Percentiles rank a stretch among this genome's conserved stretches.
Conservation (phyloP, 768 basidiomycete genomes). For the Mycena rosella region DNA sequence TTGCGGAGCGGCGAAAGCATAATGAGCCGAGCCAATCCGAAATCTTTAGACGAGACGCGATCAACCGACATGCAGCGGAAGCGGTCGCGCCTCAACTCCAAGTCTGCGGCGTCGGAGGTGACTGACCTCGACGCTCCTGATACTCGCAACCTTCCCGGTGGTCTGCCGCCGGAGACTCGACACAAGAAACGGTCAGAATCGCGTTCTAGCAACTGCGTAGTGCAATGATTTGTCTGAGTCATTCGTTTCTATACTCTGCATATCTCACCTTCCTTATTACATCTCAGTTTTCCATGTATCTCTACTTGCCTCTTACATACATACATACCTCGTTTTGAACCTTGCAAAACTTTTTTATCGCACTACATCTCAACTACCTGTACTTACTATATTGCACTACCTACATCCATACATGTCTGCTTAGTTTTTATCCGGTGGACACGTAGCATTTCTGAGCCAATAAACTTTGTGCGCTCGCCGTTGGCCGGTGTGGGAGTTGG, state of each 20-base stretch:
- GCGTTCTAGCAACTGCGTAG: constrained; percentile 58
- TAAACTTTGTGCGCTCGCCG: too few species aligned
- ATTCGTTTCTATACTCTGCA: constrained; percentile 21
- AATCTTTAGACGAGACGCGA: constrained; percentile 45
- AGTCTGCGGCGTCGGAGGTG: constrained; percentile 48
- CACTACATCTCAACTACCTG: constrained; percentile 25
- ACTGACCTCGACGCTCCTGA: constrained; percentile 41
- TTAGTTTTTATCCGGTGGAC: constrained; percentile 28
- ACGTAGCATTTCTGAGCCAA: constrained; percentile 13
- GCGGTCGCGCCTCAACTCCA: constrained; percentile 51
- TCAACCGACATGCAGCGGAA: constrained; percentile 40
- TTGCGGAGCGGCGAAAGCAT: constrained; percentile 66
- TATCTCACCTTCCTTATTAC: constrained; percentile 31
- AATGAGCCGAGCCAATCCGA: constrained; percentile 49
- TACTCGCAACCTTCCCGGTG: constrained; percentile 50
- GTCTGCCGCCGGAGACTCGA: constrained; percentile 48
- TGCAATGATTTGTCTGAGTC: constrained; percentile 54
- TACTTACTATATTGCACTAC: constrained; percentile 33
- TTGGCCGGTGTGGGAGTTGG: too few species aligned
- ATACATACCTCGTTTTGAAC: constrained; percentile 30
- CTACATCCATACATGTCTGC: constrained; percentile 33
- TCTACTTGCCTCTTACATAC: constrained; percentile 15
- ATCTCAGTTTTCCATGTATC: constrained; percentile 28
- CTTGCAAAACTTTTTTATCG: constrained; percentile 33
- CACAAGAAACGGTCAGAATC: constrained; percentile 57